Evolutionary conservation across 805 yeast genomes (phyloP), one percentile per base, ranked within the genome.

Genomic region (Monosporozyma yasuniensis): DNA sequence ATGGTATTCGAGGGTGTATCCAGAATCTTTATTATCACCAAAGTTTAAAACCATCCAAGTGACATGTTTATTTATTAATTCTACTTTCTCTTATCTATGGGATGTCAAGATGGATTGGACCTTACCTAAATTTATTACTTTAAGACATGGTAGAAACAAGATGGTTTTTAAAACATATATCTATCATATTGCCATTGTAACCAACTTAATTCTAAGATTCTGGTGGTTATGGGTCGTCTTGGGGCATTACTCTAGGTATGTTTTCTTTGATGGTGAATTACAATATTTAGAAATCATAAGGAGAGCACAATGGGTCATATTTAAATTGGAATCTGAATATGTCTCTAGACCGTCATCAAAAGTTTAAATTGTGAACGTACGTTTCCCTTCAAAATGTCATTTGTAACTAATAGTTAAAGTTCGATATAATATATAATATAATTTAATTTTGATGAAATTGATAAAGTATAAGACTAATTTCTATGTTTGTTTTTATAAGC

Each of bases 61-160:
- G 14, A 51, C 69, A 56, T 69, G 70, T 57, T 80, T 75, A 52
- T 60, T 82, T 1, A 58, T 85, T 39, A 88, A 86, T 62, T 84
- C 98, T 0, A 58, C 79, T 0, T 93, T 85, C 64, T 77, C 95
- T 14, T 85, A 87, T 52, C 69, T 79, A 49, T 93, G 99, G 99
- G 99, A 93, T 65, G 66, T 91, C 11, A 76, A 76, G 47, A 79
- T 80, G 75, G 99, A 93, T 69, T 93, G 99, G 99, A 80, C 81
- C 42, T 72, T 88, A 46, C 75, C 76, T 10, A 59, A 84, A 8
- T 72, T 84, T 58, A 72, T 47, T 1, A 38, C 22, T 16, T 43
- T 57, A 30, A 55, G 56, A 37, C 14, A 21, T 14, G 37, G 22
- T 9, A 44, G 12, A 22, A 56, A 30, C 27, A 56, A 42, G 42